Evolutionary conservation across 2,329 filamentous ascomycete species (phyloP).

Genomic region (Clarireedia hainanense): DNA sequence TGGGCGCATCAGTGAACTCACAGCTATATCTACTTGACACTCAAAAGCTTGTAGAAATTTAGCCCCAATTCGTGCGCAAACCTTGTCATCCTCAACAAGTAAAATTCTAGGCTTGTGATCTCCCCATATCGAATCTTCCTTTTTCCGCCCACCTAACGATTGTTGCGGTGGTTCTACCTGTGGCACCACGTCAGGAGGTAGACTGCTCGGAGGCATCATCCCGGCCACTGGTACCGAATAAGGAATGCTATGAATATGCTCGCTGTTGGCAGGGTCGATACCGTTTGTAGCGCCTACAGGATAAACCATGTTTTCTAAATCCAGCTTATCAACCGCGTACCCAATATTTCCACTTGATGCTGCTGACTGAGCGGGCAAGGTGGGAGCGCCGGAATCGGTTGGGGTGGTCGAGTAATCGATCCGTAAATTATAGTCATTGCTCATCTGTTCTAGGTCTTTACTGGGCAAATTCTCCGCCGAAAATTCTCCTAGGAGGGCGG

Average conservation of each 20-base stretch:
- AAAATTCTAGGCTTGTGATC: conserved; percentile 68
- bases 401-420: conserved; percentile 28
- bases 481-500: conserved; percentile 57
- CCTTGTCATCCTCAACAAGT: conserved; percentile 76
- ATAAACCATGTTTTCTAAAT: conserved; percentile 71
- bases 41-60: conserved; percentile 60
- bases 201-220: conserved; percentile 37
- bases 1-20: conserved; percentile 34
- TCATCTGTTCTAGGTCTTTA: conserved; percentile 58
- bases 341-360: conserved; percentile 35
- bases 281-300: conserved; percentile 85
- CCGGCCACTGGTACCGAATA: conserved; percentile 61
- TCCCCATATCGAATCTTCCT: conserved; percentile 46
- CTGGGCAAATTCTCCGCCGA: conserved; percentile 59
- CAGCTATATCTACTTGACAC: conserved; percentile 59
- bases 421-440: conserved; percentile 29
- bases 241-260: conserved; percentile 90
- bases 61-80: conserved; percentile 58
- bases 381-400: conserved; percentile 21
- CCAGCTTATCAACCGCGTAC: conserved; percentile 35
- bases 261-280: conserved; percentile 89
- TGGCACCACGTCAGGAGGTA: conserved; percentile 36
- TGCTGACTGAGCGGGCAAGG: conserved; percentile 36
- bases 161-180: conserved; percentile 31
- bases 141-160: conserved; percentile 33